These are phyloP conservation scores for Otatea glauca DNA, from an alignment of 176 grass and related monocot genomes.

Conservation along the genomic window DNA sequence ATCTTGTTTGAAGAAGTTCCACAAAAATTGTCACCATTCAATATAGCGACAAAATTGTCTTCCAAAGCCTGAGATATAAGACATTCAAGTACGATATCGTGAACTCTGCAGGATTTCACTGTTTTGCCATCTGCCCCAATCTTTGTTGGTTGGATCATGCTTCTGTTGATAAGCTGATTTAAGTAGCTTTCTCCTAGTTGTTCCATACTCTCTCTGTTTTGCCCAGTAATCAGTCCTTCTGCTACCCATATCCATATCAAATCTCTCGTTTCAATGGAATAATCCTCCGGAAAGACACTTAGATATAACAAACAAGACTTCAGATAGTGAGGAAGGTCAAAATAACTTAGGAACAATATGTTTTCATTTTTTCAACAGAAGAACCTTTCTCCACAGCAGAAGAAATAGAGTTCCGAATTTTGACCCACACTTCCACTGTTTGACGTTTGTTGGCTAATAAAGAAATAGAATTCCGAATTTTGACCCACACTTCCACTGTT, in stretches of 20 bases:
- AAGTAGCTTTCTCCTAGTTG: neutral
- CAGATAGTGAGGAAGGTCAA: constrained; percentile 26
- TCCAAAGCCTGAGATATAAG: too few species aligned
- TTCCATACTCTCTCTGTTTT: neutral
- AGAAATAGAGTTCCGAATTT: constrained; percentile 25
- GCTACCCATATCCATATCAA: constrained; percentile 31
- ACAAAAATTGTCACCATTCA: too few species aligned
- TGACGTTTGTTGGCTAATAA: too few species aligned
- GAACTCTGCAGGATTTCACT: neutral
- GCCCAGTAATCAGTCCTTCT: constrained; percentile 18
- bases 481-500: neutral
- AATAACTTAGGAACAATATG: constrained; percentile 41
- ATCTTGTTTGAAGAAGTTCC: neutral
- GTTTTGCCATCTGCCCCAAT: too few species aligned
- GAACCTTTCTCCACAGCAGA: constrained; percentile 13
- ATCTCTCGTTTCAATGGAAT: neutral
- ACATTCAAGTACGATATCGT: neutral
- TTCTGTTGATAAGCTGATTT: too few species aligned
- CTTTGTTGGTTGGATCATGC: constrained; percentile 2
- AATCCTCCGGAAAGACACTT: constrained; percentile 25
- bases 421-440: too few species aligned
- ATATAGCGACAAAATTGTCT: too few species aligned
- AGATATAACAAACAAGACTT: constrained; percentile 37
- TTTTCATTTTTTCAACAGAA: neutral
- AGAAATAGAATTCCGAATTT: neutral